phyloP scores from a whole-genome alignment of 1,139 yeast species.

The Sugiyamaella japonica region DNA sequence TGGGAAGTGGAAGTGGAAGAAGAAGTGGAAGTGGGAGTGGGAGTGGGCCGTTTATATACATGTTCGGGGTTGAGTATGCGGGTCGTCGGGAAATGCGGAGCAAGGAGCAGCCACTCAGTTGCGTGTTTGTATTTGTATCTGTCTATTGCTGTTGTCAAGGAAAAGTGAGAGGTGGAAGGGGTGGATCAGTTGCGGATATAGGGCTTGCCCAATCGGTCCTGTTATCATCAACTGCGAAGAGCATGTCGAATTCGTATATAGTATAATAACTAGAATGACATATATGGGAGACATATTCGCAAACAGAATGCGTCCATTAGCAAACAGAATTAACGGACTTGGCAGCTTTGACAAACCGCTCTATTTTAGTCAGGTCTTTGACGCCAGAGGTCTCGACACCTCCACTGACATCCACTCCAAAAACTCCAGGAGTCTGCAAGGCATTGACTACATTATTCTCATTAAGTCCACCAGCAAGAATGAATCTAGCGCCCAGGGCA shows the following conservation, averaged over 20 bases:
- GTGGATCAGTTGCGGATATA: no score
- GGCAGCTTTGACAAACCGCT: slow-evolving; percentile 56
- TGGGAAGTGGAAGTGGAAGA: no score
- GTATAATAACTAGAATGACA: not conserved
- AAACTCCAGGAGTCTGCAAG: slow-evolving; percentile 49
- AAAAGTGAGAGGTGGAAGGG: no score
- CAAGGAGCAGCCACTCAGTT: no score
- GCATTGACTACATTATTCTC: slow-evolving; percentile 70
- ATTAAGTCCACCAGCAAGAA: slow-evolving; percentile 87
- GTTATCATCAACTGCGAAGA: no score
- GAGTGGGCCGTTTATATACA: not conserved
- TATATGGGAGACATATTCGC: not conserved
- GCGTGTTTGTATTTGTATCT: no score
- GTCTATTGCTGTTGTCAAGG: no score
- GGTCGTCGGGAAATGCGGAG: no score
- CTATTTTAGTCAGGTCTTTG: slow-evolving; percentile 67
- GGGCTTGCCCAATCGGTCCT: no score
- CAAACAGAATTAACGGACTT: slow-evolving; percentile 17
- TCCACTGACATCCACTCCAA: slow-evolving; percentile 93
- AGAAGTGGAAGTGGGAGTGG: no score
- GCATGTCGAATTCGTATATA: no score
- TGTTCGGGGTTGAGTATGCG: not conserved
- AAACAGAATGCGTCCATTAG: no score
- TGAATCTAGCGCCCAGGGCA: slow-evolving; percentile 48
- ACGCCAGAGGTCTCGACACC: slow-evolving; percentile 83